These are phyloP conservation scores for Halophytophthora batemanensis DNA, from an alignment of 352 stramenopile species.

Conservation along the genomic window DNA sequence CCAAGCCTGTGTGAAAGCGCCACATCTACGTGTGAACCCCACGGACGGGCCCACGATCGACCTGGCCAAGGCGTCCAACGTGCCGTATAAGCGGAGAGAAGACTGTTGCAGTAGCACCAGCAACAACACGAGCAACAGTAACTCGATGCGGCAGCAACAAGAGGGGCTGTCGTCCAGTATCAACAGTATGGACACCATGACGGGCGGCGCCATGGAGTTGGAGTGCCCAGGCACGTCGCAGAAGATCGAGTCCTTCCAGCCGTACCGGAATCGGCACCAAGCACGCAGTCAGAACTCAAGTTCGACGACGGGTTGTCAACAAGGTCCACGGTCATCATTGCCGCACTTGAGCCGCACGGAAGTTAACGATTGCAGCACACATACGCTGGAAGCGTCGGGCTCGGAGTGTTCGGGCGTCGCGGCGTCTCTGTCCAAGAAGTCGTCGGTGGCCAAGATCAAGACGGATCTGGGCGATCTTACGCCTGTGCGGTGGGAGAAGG, in stretches of 20 bases:
- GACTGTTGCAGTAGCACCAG: constrained; percentile 7
- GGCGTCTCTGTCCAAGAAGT: constrained; percentile 41
- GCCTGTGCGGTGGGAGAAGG: constrained; percentile 76
- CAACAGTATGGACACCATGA: constrained; percentile 5
- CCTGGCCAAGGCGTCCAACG: background rate
- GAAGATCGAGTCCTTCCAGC: too few species aligned
- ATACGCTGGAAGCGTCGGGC: constrained; percentile 20
- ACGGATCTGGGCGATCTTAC: constrained; percentile 73
- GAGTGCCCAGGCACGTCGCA: too few species aligned
- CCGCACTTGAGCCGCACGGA: constrained; percentile 21
- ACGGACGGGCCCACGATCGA: constrained; percentile 11
- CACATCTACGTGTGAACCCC: background rate
- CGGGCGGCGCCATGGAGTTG: too few species aligned
- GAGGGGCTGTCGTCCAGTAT: too few species aligned
- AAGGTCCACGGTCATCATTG: constrained; percentile 17
- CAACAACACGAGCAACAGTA: constrained; percentile 9
- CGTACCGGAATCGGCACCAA: too few species aligned
- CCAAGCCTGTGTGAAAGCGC: too few species aligned
- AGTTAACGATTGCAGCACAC: constrained; percentile 14
- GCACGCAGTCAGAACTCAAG: too few species aligned
- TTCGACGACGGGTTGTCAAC: background rate
- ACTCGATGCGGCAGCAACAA: background rate
- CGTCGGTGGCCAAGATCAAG: constrained; percentile 65
- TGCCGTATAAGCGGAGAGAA: constrained; percentile 1
- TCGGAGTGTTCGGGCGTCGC: constrained; percentile 27